Evolutionary conservation across 2,329 filamentous ascomycete genomes (phyloP), one percentile per base, ranked within the genome.

Genomic region (Pseudopithomyces chartarum): DNA sequence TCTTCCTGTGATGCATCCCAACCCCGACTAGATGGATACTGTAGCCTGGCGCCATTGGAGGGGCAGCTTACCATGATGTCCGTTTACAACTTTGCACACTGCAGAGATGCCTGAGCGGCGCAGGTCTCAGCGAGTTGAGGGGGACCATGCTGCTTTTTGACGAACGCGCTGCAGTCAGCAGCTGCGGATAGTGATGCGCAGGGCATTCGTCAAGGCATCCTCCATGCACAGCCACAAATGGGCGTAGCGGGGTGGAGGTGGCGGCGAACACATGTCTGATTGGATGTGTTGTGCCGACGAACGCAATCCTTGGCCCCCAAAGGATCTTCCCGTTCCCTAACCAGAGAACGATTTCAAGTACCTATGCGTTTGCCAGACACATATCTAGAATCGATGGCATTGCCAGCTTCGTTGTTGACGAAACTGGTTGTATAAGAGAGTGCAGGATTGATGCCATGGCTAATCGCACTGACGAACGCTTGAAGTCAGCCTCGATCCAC

Each of bases 121-220:
- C 38, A 59, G 53, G 53, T 47, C 15, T 32, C 51, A 46, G 44
- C 42, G 23, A 49, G 42, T 39, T 17, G 50, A 46, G 52, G 17
- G 56, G 50, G 38, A 46, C 36, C 61, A 63, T 60, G 11, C 34
- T 55, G 47, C 17, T 11, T 65, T 61, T 65, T 66, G 59, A 59
- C 57, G 51, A 60, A 44, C 52, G 67, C 60, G 62, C 64, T 65
- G 59, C 64, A 66, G 54, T 54, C 55, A 59, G 59, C 59, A 59
- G 59, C 59, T 42, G 52, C 29, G 43, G 48, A 52, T 43, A 53
- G 55, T 55, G 54, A 57, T 49, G 32, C 52, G 50, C 46, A 58
- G 29, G 48, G 52, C 43, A 50, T 36, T 29, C 20, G 12, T 43
- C 39, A 49, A 61, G 56, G 55, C 56, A 48, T 51, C 42, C 42